These are phyloP conservation scores for Fusarium brevicatenulatum DNA, from an alignment of 2,329 filamentous ascomycete species.

Conservation along the genomic window DNA sequence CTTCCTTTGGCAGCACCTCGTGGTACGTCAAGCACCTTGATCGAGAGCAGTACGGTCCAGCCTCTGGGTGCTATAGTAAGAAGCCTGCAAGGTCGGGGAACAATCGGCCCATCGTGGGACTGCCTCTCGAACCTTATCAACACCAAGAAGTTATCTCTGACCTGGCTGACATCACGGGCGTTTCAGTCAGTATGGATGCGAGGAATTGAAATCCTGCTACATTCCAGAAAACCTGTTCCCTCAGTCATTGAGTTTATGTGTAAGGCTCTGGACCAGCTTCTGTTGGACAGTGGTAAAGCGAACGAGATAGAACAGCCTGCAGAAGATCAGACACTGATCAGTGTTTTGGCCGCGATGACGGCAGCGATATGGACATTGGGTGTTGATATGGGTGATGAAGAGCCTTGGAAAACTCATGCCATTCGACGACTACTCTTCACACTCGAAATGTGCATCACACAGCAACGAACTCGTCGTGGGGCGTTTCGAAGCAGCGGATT, in stretches of 20 bases:
- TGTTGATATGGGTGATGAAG: background rate
- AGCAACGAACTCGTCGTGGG: slow-evolving; percentile 23
- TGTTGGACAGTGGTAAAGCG: slow-evolving; percentile 12
- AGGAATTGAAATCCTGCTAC: slow-evolving; percentile 41
- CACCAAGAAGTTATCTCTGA: slow-evolving; percentile 31
- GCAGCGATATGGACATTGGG: slow-evolving; percentile 40
- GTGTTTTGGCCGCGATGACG: slow-evolving; percentile 45
- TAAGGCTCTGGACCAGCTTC: slow-evolving; percentile 39
- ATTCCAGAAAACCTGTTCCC: slow-evolving; percentile 32
- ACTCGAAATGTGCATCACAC: slow-evolving; percentile 40
- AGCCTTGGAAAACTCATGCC: slow-evolving; percentile 18
- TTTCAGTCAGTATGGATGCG: slow-evolving; percentile 44
- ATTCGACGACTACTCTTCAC: slow-evolving; percentile 42
- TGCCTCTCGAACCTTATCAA: slow-evolving; percentile 40
- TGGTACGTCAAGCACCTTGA: slow-evolving; percentile 19
- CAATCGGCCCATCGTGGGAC: slow-evolving; percentile 30
- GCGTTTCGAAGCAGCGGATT: slow-evolving; percentile 26
- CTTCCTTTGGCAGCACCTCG: slow-evolving; percentile 28
- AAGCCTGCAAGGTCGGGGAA: slow-evolving; percentile 6
- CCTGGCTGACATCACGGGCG: slow-evolving; percentile 40
- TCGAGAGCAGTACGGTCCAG: slow-evolving; percentile 32
- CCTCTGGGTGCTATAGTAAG: slow-evolving; percentile 38
- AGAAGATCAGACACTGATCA: slow-evolving; percentile 44
- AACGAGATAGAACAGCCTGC: slow-evolving; percentile 1
- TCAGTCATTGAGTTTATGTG: slow-evolving; percentile 40